Conservation (phyloP, 2,329 filamentous ascomycete genomes). For the Seiridium unicorne region DNA sequence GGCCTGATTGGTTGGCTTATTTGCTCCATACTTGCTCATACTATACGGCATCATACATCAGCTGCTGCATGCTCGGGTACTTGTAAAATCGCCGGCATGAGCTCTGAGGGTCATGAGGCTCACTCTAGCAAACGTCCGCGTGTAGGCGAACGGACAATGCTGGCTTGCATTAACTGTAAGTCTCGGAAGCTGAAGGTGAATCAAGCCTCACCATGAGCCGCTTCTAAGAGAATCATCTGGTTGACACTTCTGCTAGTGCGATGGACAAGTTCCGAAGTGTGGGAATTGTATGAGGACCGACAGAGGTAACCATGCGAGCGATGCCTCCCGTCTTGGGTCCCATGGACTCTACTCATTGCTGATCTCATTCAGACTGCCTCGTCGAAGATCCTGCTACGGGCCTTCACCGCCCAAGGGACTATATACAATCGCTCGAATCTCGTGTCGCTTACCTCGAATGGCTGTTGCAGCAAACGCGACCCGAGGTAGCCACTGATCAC, state of each 20-base stretch:
- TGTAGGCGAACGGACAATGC: constrained; percentile 1
- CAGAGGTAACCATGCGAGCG: too few species aligned
- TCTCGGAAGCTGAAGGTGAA: constrained; percentile 14
- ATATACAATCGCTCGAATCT: constrained; percentile 27
- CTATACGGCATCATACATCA: too few species aligned
- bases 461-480: constrained; percentile 24
- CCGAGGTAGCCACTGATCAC: constrained; percentile 23
- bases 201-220: not conserved
- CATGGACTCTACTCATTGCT: too few species aligned
- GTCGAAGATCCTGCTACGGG: constrained; percentile 34
- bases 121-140: too few species aligned
- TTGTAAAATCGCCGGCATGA: too few species aligned
- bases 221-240: not conserved
- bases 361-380: constrained; percentile 16
- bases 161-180: constrained; percentile 18
- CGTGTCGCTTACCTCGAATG: constrained; percentile 27
- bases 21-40: too few species aligned
- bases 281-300: too few species aligned
- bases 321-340: too few species aligned
- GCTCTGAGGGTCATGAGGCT: too few species aligned
- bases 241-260: constrained; percentile 6
- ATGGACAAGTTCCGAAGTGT: constrained; percentile 8
- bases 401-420: constrained; percentile 27
- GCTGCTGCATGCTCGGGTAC: too few species aligned
- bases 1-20: too few species aligned